Conservation (phyloP, 768 basidiomycete species). For the Agaricus blazei region DNA sequence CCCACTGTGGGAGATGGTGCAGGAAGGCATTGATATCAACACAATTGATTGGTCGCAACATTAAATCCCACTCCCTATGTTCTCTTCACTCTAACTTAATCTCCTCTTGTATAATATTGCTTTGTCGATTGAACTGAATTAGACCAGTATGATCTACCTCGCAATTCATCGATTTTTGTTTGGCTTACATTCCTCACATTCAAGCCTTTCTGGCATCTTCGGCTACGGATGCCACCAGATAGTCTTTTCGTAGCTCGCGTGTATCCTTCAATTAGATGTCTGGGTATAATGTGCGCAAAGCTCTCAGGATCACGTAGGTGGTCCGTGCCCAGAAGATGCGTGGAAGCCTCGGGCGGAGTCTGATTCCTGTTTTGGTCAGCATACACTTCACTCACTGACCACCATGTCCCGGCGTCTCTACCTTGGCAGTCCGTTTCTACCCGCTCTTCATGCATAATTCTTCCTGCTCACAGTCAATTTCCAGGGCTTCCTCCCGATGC, state of each 20-base stretch:
- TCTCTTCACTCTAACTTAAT: background rate
- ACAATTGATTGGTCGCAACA: conserved; percentile 95
- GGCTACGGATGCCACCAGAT: too few species aligned
- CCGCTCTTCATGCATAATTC: background rate
- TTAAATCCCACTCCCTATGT: conserved; percentile 32
- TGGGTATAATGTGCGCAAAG: too few species aligned
- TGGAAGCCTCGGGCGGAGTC: background rate
- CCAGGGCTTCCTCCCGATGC: conserved; percentile 80
- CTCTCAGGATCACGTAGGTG: conserved; percentile 18
- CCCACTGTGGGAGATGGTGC: conserved; percentile 99
- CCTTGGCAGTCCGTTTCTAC: conserved; percentile 62
- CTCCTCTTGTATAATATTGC: background rate
- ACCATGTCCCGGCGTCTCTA: conserved; percentile 83
- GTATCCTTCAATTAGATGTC: too few species aligned
- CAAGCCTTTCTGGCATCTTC: too few species aligned
- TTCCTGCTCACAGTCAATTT: conserved; percentile 1
- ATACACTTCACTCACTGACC: conserved; percentile 31
- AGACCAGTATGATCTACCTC: too few species aligned
- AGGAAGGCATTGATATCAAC: conserved; percentile 96
- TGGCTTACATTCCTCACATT: too few species aligned
- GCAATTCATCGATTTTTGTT: too few species aligned
- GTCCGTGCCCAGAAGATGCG: conserved; percentile 37
- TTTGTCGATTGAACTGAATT: background rate
- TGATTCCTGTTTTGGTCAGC: conserved; percentile 30
- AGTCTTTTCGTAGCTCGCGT: too few species aligned